Percentiles rank a stretch among this genome's conserved stretches.
Conservation (phyloP, 2,329 filamentous ascomycete genomes). For the Phialophora macrospora region DNA sequence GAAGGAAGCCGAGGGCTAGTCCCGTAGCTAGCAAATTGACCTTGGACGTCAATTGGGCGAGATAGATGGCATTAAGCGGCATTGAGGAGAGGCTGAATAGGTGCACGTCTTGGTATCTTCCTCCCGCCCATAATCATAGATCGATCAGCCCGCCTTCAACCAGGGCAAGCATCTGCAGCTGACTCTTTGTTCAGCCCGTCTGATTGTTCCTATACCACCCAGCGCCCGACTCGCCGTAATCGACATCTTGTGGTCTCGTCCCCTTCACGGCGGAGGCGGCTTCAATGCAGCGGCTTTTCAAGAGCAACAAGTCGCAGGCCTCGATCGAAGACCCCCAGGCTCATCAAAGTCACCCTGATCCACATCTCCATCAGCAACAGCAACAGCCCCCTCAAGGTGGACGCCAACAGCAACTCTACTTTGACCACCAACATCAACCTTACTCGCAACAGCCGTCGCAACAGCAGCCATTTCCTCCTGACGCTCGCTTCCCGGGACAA, state of each 20-base stretch:
- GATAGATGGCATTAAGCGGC: slow-evolving; percentile 9
- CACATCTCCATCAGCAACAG: slow-evolving; percentile 15
- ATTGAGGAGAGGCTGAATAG: slow-evolving; percentile 18
- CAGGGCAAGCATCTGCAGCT: slow-evolving; percentile 17
- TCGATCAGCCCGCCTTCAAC: slow-evolving; percentile 20
- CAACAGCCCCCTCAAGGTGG: slow-evolving; percentile 12
- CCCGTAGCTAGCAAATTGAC: slow-evolving; percentile 11
- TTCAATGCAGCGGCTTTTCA: slow-evolving; percentile 40
- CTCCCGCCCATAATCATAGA: slow-evolving; percentile 15
- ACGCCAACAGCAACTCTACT: slow-evolving; percentile 19
- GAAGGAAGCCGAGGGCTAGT: slow-evolving; percentile 6
- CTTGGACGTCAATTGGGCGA: slow-evolving; percentile 6
- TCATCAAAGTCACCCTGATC: slow-evolving; percentile 28
- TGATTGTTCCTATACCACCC: slow-evolving; percentile 9
- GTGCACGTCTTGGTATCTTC: slow-evolving; percentile 9
- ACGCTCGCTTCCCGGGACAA: slow-evolving; percentile 1
- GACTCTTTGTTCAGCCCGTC: slow-evolving; percentile 15
- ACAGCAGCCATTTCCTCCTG: slow-evolving; percentile 12
- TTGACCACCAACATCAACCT: slow-evolving; percentile 22
- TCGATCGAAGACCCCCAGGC: slow-evolving; percentile 36
- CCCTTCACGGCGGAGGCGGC: slow-evolving; percentile 19
- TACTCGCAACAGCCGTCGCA: slow-evolving; percentile 17
- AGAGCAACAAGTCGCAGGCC: slow-evolving; percentile 40
- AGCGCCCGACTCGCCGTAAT: slow-evolving; percentile 9
- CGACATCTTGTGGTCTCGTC: slow-evolving; percentile 18